Conservation (phyloP, 768 basidiomycete species). For the Amanita rimosa region DNA sequence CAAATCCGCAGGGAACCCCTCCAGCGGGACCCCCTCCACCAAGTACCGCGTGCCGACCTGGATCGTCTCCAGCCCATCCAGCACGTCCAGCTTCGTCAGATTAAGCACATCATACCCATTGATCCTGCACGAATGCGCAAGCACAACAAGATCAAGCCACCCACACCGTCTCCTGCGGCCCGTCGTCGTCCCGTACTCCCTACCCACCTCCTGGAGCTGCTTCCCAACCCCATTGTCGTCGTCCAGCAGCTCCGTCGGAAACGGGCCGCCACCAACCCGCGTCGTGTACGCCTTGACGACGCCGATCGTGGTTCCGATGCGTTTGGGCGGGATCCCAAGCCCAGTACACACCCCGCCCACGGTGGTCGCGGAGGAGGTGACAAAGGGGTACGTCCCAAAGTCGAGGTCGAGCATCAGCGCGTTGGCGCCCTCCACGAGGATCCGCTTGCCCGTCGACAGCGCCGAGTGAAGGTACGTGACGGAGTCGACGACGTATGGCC, state of each 20-base stretch:
- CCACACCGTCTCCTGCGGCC: constrained; percentile 90
- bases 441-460: constrained; percentile 50
- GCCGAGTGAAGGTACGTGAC: constrained; percentile 78
- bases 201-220: constrained; percentile 89
- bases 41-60: constrained; percentile 78
- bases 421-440: constrained; percentile 96
- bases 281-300: constrained; percentile 99
- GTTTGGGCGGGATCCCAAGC: constrained; percentile 88
- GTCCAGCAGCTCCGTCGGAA: constrained; percentile 92
- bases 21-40: constrained; percentile 65
- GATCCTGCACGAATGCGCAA: constrained; percentile 86
- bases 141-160: constrained; percentile 94
- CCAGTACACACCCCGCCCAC: constrained; percentile 97
- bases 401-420: constrained; percentile 98
- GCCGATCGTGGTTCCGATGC: constrained; percentile 79
- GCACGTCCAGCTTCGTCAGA: constrained; percentile 91
- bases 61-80: constrained; percentile 79
- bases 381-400: constrained; percentile 96
- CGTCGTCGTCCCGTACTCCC: constrained; percentile 87
- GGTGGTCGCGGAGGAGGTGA: constrained; percentile 88
- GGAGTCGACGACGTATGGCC: constrained; percentile 85
- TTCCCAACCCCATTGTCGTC: constrained; percentile 46
- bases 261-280: constrained; percentile 96
- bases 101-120: constrained; percentile 94
- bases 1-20: constrained; percentile 88